phyloP scores from a whole-genome alignment of 78 protist species.

The Cyanophora paradoxa region DNA sequence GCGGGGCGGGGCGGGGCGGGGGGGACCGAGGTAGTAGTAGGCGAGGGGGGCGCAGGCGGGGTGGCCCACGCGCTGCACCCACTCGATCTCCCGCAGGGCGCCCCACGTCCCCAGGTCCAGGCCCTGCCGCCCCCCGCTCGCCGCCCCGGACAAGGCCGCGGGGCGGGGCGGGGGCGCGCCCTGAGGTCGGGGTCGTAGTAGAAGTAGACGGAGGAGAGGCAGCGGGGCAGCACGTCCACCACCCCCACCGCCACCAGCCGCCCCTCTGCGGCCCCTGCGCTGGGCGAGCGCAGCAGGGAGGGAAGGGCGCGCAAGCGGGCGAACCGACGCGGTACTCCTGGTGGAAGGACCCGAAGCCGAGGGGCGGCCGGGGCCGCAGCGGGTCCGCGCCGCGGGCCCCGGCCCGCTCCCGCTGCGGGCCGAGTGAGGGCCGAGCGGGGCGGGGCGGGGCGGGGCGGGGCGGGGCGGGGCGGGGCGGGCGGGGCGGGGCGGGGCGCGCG shows the following conservation, averaged over 20 bases:
- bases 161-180: slow-evolving; percentile 54
- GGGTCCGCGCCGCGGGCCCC: not conserved
- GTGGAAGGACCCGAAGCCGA: slow-evolving; percentile 59
- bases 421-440: not conserved
- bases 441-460: not conserved
- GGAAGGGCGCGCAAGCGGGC: too few relatives aligned
- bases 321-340: slow-evolving; percentile 64
- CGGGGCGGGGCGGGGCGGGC: not conserved
- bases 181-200: too few relatives aligned
- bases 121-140: not conserved
- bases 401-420: not conserved
- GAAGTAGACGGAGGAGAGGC: slow-evolving; percentile 71
- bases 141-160: not conserved
- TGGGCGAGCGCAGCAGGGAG: too few relatives aligned
- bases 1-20: too few relatives aligned
- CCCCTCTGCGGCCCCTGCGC: too few relatives aligned
- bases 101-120: not conserved
- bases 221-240: slow-evolving; percentile 65
- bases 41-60: not conserved
- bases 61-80: not conserved
- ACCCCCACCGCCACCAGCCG: slow-evolving; percentile 68
- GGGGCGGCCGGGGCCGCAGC: not conserved
- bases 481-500: not conserved
- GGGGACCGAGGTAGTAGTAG: not conserved
- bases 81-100: slow-evolving; percentile 17